Evolutionary conservation across 2,329 filamentous ascomycete genomes (phyloP).

Genomic region (Dendryphion nanum): DNA sequence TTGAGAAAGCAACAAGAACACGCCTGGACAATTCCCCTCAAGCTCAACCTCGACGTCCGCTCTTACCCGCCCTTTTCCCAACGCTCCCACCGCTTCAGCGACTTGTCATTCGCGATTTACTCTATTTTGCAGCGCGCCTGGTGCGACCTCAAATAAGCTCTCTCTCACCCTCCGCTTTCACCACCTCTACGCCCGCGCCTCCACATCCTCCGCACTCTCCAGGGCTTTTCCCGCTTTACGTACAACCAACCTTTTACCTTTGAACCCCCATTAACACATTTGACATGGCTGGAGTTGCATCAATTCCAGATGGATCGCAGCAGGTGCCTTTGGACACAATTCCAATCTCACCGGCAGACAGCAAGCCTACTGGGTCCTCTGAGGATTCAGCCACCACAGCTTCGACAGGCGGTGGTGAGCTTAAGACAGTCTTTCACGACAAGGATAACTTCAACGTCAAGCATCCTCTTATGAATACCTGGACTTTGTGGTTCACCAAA

Average conservation of each 20-base stretch:
- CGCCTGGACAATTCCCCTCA: no score
- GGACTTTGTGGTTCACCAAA: slow-evolving; percentile 99
- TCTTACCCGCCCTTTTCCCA: no score
- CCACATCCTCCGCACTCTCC: no score
- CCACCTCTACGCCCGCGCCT: no score
- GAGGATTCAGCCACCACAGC: slow-evolving; percentile 42
- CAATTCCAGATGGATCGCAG: slow-evolving; percentile 41
- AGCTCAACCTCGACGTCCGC: no score
- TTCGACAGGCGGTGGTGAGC: slow-evolving; percentile 49
- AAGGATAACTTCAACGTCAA: slow-evolving; percentile 99
- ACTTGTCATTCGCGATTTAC: slow-evolving; percentile 3
- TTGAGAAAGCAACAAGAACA: no score
- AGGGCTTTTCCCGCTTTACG: no score
- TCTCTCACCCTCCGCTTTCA: no score
- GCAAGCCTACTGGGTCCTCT: slow-evolving; percentile 38
- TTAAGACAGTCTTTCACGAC: slow-evolving; percentile 95
- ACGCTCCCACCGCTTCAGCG: no score
- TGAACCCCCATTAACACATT: no score
- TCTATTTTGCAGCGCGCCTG: slow-evolving; percentile 1
- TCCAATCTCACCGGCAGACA: slow-evolving; percentile 53
- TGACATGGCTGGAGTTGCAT: slow-evolving; percentile 39
- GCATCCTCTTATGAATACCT: slow-evolving; percentile 94
- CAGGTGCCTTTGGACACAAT: slow-evolving; percentile 57
- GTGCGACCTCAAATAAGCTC: no score
- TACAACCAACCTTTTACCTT: no score